Base-by-base conservation (phyloP, 2,329 filamentous ascomycete species). In the Pseudogymnoascus sp. region DNA sequence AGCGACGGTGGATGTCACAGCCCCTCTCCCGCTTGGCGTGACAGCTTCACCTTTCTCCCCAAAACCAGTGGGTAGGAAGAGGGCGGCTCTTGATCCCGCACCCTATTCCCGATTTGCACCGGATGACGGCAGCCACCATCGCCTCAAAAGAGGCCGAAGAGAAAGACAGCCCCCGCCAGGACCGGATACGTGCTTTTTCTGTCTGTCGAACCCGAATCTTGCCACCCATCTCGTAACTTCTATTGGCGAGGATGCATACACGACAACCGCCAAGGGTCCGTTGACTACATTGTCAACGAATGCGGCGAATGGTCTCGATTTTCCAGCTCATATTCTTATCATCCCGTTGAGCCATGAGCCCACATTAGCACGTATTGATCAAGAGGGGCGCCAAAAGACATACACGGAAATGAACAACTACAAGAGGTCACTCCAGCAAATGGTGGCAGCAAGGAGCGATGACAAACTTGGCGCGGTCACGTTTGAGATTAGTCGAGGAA, bases 211-310 rank as follows among this genome's bases (percentile, higher is more conserved):
- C 74, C 85, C 89, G 5, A 89, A 88, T 65, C 79, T 94, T 50
- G 89, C 90, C 61, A 88, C 88, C 1, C 93, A 99, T 76, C 89
- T 99, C 75, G 88, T 97, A 70, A 89, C 89, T 67, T 92, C 89
- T 25, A 93, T 99, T 67, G 94, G 90, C 62, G 87, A 92, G 16
- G 89, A 96, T 65, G 83, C 86, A 62, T 97, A 97, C 74, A 77
- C 97, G 62, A 96, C 94, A 28, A 94, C 89, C 23, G 91, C 94
- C 64, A 97, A 96, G 74, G 94, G 94, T 0, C 92, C 94, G 4
- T 80, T 99, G 0, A 87, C 90, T 1, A 88, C 86, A 1, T 75
- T 83, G 0, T 77, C 82, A 6, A 92, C 87, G 2, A 96, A 92
- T 73, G 70, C 75, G 14, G 72, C 79, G 7, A 78, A 86, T 0